A percentile compares a stretch with the other conserved stretches of the same genome.
Conservation (phyloP, 163 green algal species). For the Scenedesmus sp. region DNA sequence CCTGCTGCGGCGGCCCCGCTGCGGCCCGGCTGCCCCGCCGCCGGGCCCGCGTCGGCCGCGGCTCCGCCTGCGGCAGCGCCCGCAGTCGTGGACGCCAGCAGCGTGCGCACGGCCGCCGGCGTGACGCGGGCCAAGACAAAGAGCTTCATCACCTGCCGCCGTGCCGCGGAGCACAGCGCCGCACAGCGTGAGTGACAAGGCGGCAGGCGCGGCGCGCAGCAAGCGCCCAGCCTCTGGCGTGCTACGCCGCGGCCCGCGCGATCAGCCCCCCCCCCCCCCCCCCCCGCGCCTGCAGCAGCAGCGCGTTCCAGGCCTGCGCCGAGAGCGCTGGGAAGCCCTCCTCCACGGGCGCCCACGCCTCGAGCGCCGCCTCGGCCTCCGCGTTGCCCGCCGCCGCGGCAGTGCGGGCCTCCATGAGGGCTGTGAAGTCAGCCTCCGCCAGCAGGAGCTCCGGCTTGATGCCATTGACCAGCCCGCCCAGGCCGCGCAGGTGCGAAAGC, state of each 20-base stretch:
- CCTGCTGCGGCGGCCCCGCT: no score
- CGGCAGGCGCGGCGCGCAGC: neutral
- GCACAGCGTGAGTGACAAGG: no score
- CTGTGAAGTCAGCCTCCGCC: slow-evolving; percentile 64
- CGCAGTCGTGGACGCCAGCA: slow-evolving; percentile 49
- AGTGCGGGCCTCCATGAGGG: slow-evolving; percentile 26
- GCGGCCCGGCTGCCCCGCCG: no score
- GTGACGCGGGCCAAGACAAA: slow-evolving; percentile 78
- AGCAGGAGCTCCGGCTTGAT: slow-evolving; percentile 86
- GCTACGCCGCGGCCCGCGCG: no score
- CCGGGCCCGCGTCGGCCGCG: neutral
- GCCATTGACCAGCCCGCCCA: slow-evolving; percentile 75
- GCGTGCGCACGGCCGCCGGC: slow-evolving; percentile 54
- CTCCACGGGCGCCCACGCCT: slow-evolving; percentile 70
- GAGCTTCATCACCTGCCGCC: slow-evolving; percentile 75
- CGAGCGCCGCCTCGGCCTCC: slow-evolving; percentile 57
- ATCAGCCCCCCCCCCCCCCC: no score
- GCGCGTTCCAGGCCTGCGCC: slow-evolving; percentile 66
- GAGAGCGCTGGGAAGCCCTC: slow-evolving; percentile 60
- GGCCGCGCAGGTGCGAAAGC: slow-evolving; percentile 63
- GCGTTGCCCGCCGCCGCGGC: slow-evolving; percentile 42
- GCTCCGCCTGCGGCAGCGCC: neutral
- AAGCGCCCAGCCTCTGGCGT: no score
- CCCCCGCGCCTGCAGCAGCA: slow-evolving; percentile 64
- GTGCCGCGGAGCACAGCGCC: no score